Percentiles rank a stretch among this genome's conserved stretches.
Evolutionary conservation across 768 basidiomycete genomes (phyloP).

Genomic region (Tylopilus intermedius): DNA sequence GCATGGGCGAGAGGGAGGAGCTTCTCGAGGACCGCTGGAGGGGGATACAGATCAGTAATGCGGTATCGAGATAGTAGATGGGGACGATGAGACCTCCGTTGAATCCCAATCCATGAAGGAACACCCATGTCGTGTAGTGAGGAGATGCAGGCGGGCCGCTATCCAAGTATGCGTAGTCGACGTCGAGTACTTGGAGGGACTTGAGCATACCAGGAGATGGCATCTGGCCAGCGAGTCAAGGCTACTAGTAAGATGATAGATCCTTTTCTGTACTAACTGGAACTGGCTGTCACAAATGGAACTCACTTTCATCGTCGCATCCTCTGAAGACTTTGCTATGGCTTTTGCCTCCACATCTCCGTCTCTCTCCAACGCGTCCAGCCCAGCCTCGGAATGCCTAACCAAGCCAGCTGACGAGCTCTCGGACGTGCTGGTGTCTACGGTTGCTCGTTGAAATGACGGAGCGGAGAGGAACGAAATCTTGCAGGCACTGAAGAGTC

Average conservation of each 20-base stretch:
- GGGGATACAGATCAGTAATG: not conserved
- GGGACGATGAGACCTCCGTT: slow-evolving; percentile 15
- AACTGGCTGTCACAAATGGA: not conserved
- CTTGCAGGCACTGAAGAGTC: slow-evolving; percentile 11
- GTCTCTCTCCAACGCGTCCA: slow-evolving; percentile 19
- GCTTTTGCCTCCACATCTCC: slow-evolving; percentile 27
- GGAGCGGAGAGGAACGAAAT: slow-evolving; percentile 7
- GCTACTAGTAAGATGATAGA: too few species aligned
- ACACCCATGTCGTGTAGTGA: slow-evolving; percentile 21
- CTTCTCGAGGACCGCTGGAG: slow-evolving; percentile 10
- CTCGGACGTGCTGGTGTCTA: slow-evolving; percentile 21
- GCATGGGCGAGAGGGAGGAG: slow-evolving; percentile 20
- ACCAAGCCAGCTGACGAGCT: slow-evolving; percentile 18
- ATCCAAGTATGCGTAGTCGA: slow-evolving; percentile 21
- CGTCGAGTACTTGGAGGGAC: slow-evolving; percentile 12
- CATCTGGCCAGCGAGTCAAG: too few species aligned
- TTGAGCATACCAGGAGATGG: not conserved
- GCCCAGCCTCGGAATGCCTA: not conserved
- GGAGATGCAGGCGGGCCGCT: slow-evolving; percentile 17
- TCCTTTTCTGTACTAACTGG: too few species aligned
- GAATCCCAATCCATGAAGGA: slow-evolving; percentile 20
- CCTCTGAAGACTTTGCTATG: slow-evolving; percentile 23
- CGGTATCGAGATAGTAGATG: not conserved
- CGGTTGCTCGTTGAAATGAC: slow-evolving; percentile 4
- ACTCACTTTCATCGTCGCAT: not conserved